Percentiles rank a stretch among this genome's conserved stretches.
Conservation (phyloP, 768 basidiomycete species). For the Termitomyces sp. region DNA sequence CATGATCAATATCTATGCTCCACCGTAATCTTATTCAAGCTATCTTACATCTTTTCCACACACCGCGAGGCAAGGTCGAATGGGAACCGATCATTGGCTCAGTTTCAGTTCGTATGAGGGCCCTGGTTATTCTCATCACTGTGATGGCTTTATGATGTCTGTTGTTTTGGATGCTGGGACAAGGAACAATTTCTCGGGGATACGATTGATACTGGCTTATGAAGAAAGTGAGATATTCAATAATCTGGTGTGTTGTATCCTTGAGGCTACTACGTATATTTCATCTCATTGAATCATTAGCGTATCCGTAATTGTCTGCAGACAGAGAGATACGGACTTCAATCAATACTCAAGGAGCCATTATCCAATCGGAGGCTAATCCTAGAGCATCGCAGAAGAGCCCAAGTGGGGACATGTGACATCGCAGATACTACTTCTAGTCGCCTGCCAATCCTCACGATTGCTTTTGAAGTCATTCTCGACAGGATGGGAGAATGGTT, state of each 20-base stretch:
- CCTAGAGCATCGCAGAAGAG: not conserved
- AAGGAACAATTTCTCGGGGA: constrained; percentile 1
- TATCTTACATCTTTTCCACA: not conserved
- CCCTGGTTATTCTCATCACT: not conserved
- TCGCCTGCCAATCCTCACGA: not conserved
- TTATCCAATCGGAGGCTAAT: not conserved
- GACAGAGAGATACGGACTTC: not conserved
- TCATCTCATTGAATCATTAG: not conserved
- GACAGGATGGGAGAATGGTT: not conserved
- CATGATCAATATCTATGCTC: too few species aligned
- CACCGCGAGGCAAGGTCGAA: not conserved
- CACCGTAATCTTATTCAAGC: not conserved
- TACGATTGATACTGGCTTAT: constrained; percentile 8
- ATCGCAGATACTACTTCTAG: not conserved
- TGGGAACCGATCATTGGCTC: not conserved
- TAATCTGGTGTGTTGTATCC: constrained; percentile 3
- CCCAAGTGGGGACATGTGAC: not conserved
- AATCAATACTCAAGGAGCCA: not conserved
- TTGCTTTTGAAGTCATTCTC: not conserved
- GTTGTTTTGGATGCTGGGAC: constrained; percentile 8
- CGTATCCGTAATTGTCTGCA: constrained; percentile 2
- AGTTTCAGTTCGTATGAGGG: constrained; percentile 8
- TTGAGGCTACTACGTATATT: not conserved
- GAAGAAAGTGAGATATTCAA: constrained; percentile 3
- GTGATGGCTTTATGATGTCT: constrained; percentile 9